phyloP scores from a whole-genome alignment of 805 yeast species.

The Danielia oregonensis region DNA sequence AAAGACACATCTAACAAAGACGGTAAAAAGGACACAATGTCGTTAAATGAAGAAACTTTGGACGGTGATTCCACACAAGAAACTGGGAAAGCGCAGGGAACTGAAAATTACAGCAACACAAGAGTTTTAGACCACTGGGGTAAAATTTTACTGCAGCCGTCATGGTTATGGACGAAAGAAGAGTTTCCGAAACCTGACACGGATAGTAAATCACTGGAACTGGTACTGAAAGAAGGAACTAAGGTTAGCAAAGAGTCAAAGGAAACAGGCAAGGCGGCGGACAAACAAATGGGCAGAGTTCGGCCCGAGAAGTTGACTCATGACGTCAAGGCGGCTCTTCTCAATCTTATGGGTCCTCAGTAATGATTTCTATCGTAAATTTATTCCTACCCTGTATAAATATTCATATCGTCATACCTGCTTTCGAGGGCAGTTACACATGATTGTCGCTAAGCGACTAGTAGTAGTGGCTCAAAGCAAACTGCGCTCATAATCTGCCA shows the following conservation, averaged over 20 bases:
- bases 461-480: neutral
- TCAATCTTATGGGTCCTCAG: too few species aligned
- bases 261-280: neutral
- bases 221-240: too few species aligned
- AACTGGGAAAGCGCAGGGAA: neutral
- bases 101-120: neutral
- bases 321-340: slow-evolving; percentile 4
- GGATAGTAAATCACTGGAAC: too few species aligned
- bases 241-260: neutral
- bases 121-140: neutral
- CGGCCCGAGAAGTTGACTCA: slow-evolving; percentile 2
- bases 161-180: neutral
- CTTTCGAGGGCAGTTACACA: too few species aligned
- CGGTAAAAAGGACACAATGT: too few species aligned
- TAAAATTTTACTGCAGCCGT: neutral
- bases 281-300: neutral
- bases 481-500: slow-evolving; percentile 10
- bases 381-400: too few species aligned
- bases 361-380: too few species aligned
- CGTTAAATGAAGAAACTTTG: neutral
- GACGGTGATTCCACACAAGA: too few species aligned
- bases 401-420: slow-evolving; percentile 7
- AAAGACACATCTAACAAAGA: too few species aligned
- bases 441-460: neutral
- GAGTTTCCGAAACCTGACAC: neutral